Base-by-base conservation (phyloP, 306 rosid species). In the Vicia villosa region DNA sequence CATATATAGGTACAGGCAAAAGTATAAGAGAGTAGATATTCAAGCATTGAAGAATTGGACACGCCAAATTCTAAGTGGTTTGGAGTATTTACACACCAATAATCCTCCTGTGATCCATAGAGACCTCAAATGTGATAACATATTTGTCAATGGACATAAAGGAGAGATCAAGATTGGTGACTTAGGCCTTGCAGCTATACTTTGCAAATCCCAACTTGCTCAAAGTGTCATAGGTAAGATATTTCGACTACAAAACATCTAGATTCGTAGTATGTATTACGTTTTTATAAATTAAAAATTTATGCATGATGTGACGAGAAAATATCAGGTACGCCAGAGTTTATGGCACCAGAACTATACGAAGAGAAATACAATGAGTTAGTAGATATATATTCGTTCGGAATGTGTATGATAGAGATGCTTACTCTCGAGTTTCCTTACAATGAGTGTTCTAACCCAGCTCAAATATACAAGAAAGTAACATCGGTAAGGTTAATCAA, bases 381-480 rank as follows among this genome's bases (percentile, higher is more conserved):
- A 0, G 90, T 93, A 4, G 98, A 93, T 49, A 70, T 93, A 74
- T 93, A 93, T 40, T 89, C 98, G 16, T 85, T 90, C 12, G 98
- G 98, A 9, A 93, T 93, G 98, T 93, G 98, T 64, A 79, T 93
- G 82, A 74, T 93, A 50, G 98, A 93, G 64, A 81, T 93, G 90
- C 85, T 93, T 30, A 90, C 98, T 75, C 82, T 86, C 22, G 96
- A 93, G 76, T 83, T 88, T 52, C 98, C 98, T 1, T 90, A 90
- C 8, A 83, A 81, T 65, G 97, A 93, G 73, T 93, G 98, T 81
- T 76, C 88, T 49, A 93, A 93, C 42, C 91, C 98, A 11, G 98
- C 98, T 72, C 98, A 93, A 75, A 93, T 93, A n/a, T 93, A 90
- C 86, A 93, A 90, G 83, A 93, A 86, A 86, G 98, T 93, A 46